Evolutionary conservation across 148 eudicot species (phyloP), one percentile per base, ranked within the genome.

Genomic region (Rhododendron molle): DNA sequence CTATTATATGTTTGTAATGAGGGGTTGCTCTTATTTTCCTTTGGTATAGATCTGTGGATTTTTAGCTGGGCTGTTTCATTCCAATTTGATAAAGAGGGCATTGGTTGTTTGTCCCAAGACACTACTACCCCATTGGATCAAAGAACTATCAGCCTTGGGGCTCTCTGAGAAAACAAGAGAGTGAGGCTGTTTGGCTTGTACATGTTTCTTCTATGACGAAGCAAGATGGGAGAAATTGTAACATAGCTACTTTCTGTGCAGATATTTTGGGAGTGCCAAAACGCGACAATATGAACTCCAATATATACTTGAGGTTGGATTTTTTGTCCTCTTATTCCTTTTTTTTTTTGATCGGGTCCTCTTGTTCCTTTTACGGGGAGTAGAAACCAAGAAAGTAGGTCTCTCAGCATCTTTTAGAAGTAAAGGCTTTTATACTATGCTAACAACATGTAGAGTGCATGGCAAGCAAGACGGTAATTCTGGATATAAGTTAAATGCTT

Each of bases 71-170:
- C 54, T 97, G 84, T 97, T 95, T 87, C 88, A 86, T 76, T 97
- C 98, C 26, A 86, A 86, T 84, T 88, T 95, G 89, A 90, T 90
- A 20, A 93, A 93, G 86, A 93, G 99, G 89, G 96, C 78, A 23
- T 87, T 97, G 87, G 85, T 97, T 85, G 99, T 97, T 84, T 98
- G 98, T 78, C 99, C 99, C 32, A 97, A 95, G 87, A 97, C 99
- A 38, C 92, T 97, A 32, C 81, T 97, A 86, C 96, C 98, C 72
- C 99, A 97, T 86, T 97, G 99, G 99, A 92, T 93, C 79, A 97
- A 97, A 88, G 99, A 97, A 86, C 88, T 97, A 40, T 82, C 95
- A 50, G 92, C 84, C 76, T 96, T 95, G 72, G 98, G 98, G 26
- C 94, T 97, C 77, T 94, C 98, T 46, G 80, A 83, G 81, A 93